phyloP scores from a whole-genome alignment of 495 filamentous ascomycete species.

The Xylaria bambusicola region DNA sequence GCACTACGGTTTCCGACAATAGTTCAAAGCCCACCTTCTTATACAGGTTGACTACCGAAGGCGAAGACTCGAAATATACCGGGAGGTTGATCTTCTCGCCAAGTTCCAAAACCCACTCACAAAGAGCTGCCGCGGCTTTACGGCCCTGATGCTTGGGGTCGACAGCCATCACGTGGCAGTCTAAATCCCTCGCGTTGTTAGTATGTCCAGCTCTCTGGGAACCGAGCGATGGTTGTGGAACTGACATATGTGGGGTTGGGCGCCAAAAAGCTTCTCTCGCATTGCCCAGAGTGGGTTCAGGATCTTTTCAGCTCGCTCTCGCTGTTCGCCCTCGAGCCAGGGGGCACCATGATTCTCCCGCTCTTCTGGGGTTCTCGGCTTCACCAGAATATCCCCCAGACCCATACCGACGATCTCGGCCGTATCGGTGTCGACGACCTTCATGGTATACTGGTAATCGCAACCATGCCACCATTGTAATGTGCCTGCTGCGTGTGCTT shows the following conservation, averaged over 20 bases:
- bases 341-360: conserved; percentile 32
- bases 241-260: conserved; percentile 31
- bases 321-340: conserved; percentile 33
- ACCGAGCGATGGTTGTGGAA: background rate
- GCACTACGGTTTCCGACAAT: conserved; percentile 33
- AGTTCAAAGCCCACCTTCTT: conserved; percentile 32
- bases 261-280: conserved; percentile 33
- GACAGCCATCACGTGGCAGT: conserved; percentile 35
- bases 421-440: conserved; percentile 38
- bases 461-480: conserved; percentile 34
- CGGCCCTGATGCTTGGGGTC: conserved; percentile 40
- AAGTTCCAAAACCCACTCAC: conserved; percentile 44
- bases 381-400: conserved; percentile 30
- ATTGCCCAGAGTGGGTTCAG: conserved; percentile 32
- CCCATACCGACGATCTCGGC: conserved; percentile 38
- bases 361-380: conserved; percentile 27
- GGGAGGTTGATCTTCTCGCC: conserved; percentile 44
- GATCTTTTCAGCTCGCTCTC: conserved; percentile 32
- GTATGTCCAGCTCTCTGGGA: background rate
- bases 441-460: conserved; percentile 37
- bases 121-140: conserved; percentile 41
- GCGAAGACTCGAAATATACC: conserved; percentile 38
- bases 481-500: conserved; percentile 32
- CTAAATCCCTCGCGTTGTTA: conserved; percentile 16
- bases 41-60: conserved; percentile 29